phyloP scores from a whole-genome alignment of 768 basidiomycete species.

The Leucocoprinus sp. region DNA sequence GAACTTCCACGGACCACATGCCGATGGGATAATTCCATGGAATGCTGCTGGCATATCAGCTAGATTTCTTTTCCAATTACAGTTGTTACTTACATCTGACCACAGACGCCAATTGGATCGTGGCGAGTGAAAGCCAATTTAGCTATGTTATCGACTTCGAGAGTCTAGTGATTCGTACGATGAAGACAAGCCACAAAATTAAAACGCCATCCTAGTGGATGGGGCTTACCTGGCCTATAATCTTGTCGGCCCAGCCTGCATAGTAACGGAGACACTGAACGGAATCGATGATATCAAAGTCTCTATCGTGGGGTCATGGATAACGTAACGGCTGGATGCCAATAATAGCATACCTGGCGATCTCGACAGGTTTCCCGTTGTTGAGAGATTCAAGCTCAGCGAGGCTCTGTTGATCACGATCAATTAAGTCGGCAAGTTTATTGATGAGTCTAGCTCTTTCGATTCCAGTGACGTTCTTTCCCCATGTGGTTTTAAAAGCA shows the following conservation, averaged over 20 bases:
- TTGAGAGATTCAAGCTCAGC: constrained; percentile 82
- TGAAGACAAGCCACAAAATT: background rate
- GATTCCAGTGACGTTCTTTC: constrained; percentile 77
- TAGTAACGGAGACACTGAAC: constrained; percentile 82
- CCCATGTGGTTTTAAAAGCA: constrained; percentile 85
- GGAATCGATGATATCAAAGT: constrained; percentile 74
- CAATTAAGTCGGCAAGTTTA: constrained; percentile 86
- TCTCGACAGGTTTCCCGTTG: constrained; percentile 82
- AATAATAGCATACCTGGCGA: constrained; percentile 24
- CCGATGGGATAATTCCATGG: constrained; percentile 92
- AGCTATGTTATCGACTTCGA: constrained; percentile 71
- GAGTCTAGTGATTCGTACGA: constrained; percentile 35
- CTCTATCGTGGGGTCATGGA: constrained; percentile 35
- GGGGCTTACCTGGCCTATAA: constrained; percentile 63
- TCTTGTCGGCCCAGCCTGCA: constrained; percentile 95
- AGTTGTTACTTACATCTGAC: constrained; percentile 60
- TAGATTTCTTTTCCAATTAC: background rate
- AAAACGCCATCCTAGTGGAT: background rate
- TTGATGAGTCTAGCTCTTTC: constrained; percentile 76
- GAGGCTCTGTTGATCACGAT: constrained; percentile 72
- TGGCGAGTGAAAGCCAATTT: constrained; percentile 84
- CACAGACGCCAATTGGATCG: constrained; percentile 92
- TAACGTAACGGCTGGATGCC: background rate
- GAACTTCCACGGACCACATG: constrained; percentile 51
- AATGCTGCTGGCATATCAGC: constrained; percentile 39